Conservation (phyloP, 2,329 filamentous ascomycete species). For the Trichophyton equinum region DNA sequence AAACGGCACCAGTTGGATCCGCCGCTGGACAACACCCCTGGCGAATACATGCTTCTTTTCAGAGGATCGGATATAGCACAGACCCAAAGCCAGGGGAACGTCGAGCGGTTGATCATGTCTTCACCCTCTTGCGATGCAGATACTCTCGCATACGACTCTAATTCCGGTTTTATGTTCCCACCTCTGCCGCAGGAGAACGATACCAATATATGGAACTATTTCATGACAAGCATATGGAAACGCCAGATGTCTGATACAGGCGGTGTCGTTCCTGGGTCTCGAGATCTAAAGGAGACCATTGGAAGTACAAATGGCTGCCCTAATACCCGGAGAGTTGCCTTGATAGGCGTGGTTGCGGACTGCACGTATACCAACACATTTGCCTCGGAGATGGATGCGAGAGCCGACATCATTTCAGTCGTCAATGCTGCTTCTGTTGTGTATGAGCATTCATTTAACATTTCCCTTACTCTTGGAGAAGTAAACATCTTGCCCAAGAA, state of each 20-base stretch:
- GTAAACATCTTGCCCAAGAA: constrained; percentile 60
- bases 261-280: constrained; percentile 50
- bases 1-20: constrained; percentile 64
- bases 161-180: constrained; percentile 52
- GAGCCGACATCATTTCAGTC: constrained; percentile 63
- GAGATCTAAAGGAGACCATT: constrained; percentile 67
- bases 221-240: constrained; percentile 54
- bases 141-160: constrained; percentile 64
- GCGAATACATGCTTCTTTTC: constrained; percentile 81
- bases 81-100: constrained; percentile 43
- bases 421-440: constrained; percentile 79
- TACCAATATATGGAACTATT: constrained; percentile 45
- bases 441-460: constrained; percentile 87
- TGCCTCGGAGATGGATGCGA: constrained; percentile 45
- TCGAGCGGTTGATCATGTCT: constrained; percentile 46
- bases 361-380: constrained; percentile 74
- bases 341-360: constrained; percentile 85
- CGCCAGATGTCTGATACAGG: constrained; percentile 46
- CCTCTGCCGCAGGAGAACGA: constrained; percentile 32
- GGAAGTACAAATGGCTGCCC: constrained; percentile 78
- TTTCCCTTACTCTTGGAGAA: constrained; percentile 80
- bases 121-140: constrained; percentile 57
- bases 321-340: constrained; percentile 74
- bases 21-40: constrained; percentile 40
- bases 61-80: constrained; percentile 68